phyloP scores from a whole-genome alignment of 2,329 filamentous ascomycete species.

The Fusarium compactum region DNA sequence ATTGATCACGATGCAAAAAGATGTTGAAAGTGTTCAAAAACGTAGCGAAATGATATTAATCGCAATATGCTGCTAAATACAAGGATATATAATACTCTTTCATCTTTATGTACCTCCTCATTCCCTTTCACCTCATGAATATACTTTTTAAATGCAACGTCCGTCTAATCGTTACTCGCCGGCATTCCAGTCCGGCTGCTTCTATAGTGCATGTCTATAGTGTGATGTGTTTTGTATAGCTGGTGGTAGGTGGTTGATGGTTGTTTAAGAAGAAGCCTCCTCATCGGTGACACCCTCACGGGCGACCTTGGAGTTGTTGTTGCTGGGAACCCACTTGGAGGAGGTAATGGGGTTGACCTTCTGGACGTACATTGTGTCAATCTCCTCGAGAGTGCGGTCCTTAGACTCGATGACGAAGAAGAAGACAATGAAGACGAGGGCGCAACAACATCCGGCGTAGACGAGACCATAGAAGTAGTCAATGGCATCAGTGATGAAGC shows the following conservation, averaged over 20 bases:
- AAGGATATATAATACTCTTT: slow-evolving; percentile 37
- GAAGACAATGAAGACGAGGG: slow-evolving; percentile 74
- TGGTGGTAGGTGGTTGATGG: neutral
- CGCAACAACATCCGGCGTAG: slow-evolving; percentile 75
- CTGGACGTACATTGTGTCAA: slow-evolving; percentile 79
- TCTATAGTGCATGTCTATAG: slow-evolving; percentile 23
- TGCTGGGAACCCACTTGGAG: slow-evolving; percentile 43
- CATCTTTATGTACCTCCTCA: slow-evolving; percentile 22
- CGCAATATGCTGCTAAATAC: slow-evolving; percentile 32
- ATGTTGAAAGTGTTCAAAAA: neutral
- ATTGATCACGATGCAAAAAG: neutral
- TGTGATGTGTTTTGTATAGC: neutral
- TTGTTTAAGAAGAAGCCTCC: slow-evolving; percentile 33
- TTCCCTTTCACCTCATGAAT: slow-evolving; percentile 7
- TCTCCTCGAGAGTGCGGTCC: slow-evolving; percentile 78
- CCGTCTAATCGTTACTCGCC: slow-evolving; percentile 34
- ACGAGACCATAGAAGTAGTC: slow-evolving; percentile 78
- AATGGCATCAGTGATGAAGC: slow-evolving; percentile 78
- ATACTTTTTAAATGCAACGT: slow-evolving; percentile 24
- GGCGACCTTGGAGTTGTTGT: slow-evolving; percentile 19
- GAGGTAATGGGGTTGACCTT: slow-evolving; percentile 64
- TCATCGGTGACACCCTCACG: slow-evolving; percentile 36
- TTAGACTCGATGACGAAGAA: slow-evolving; percentile 82
- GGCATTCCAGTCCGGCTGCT: slow-evolving; percentile 29
- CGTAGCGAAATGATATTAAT: slow-evolving; percentile 31